phyloP scores from a whole-genome alignment of 768 basidiomycete species.

The Podaxis sp. region DNA sequence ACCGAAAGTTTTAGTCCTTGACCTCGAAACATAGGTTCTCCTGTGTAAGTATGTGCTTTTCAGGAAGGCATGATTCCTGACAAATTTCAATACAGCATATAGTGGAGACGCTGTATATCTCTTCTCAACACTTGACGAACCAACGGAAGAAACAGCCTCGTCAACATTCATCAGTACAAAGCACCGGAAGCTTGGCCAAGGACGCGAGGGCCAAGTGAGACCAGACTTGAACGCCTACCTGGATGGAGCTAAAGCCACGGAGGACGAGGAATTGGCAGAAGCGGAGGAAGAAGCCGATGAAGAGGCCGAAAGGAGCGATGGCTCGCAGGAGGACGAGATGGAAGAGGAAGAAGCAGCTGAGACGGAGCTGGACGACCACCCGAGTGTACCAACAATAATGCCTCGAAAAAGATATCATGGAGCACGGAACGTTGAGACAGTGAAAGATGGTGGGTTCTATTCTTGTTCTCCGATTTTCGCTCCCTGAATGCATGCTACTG shows the following conservation, averaged over 20 bases:
- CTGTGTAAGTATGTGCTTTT: conserved; percentile 47
- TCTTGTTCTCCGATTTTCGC: background rate
- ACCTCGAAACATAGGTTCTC: conserved; percentile 47
- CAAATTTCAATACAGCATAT: conserved; percentile 51
- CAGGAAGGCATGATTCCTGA: conserved; percentile 3
- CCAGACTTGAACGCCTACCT: conserved; percentile 22
- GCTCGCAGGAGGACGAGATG: conserved; percentile 31
- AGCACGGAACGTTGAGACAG: conserved; percentile 76
- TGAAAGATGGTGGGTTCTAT: conserved; percentile 74
- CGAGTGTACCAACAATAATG: conserved; percentile 51
- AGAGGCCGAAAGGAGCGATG: conserved; percentile 27
- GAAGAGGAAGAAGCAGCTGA: conserved; percentile 30
- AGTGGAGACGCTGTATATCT: conserved; percentile 71
- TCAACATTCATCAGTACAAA: conserved; percentile 22
- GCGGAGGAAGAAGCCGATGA: conserved; percentile 18
- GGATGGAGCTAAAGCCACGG: conserved; percentile 30
- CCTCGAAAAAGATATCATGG: conserved; percentile 69
- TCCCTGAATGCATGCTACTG: background rate
- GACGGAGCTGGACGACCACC: conserved; percentile 20
- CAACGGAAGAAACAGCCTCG: conserved; percentile 28
- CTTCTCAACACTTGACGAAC: conserved; percentile 71
- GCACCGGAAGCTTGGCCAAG: conserved; percentile 20
- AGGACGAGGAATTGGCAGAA: conserved; percentile 25
- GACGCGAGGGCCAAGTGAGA: conserved; percentile 4
- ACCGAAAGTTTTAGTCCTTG: background rate